A percentile compares a stretch with the other conserved stretches of the same genome.
These are phyloP conservation scores for Populus trichocarpa DNA, from an alignment of 441 rosid genomes.

Conservation along the genomic window DNA sequence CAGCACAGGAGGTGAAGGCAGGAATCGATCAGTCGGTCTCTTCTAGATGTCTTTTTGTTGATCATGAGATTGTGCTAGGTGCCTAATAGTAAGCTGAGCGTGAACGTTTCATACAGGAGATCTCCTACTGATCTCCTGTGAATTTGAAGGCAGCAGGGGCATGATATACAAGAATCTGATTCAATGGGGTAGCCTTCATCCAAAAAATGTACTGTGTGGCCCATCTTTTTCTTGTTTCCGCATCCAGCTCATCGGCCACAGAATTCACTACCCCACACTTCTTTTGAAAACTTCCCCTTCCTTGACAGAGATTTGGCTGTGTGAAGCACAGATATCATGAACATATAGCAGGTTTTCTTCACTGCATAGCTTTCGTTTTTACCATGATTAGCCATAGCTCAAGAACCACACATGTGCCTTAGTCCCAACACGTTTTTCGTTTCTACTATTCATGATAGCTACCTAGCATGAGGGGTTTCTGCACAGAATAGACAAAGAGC, in stretches of 20 bases:
- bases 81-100: not conserved
- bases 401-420: not conserved
- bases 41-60: not conserved
- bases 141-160: constrained; percentile 13
- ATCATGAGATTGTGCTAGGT: not conserved
- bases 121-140: not conserved
- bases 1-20: not conserved
- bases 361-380: not conserved
- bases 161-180: constrained; percentile 29
- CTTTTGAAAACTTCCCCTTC: not conserved
- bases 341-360: not conserved
- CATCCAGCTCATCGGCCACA: constrained; percentile 28
- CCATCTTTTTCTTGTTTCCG: constrained; percentile 35
- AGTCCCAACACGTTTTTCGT: not conserved
- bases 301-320: constrained; percentile 5
- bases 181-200: constrained; percentile 28
- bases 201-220: constrained; percentile 6
- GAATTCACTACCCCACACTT: constrained; percentile 20
- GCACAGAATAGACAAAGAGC: not conserved
- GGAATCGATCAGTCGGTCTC: not conserved
- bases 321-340: not conserved
- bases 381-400: not conserved
- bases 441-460: not conserved
- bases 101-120: not conserved
- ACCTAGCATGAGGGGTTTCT: not conserved